Percentiles rank a stretch among this genome's conserved stretches.
These are phyloP conservation scores for Lepidium africanum DNA, from an alignment of 345 rosid genomes.

Conservation along the genomic window DNA sequence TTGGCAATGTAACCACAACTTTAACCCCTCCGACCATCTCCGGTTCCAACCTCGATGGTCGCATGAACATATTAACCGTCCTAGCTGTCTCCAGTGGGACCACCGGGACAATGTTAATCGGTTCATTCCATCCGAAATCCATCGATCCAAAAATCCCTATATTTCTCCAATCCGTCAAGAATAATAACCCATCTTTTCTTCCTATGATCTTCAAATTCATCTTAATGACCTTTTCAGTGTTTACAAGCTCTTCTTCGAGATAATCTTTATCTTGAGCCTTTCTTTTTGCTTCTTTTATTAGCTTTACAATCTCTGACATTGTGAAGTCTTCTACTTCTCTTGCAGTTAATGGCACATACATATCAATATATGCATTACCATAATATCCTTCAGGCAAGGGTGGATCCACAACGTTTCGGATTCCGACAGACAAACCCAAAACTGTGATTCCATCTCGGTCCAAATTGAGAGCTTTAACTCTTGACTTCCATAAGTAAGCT, in stretches of 20 bases:
- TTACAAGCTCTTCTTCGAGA: slow-evolving; percentile 6
- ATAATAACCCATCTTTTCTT: background rate
- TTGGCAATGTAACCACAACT: slow-evolving; percentile 13
- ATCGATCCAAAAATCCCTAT: slow-evolving; percentile 14
- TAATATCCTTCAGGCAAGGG: slow-evolving; percentile 21
- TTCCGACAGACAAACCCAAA: slow-evolving; percentile 7
- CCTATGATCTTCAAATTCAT: background rate
- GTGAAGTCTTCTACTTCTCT: slow-evolving; percentile 3
- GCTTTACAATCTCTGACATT: slow-evolving; percentile 5
- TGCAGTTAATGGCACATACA: slow-evolving; percentile 2
- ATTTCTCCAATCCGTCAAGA: slow-evolving; percentile 16
- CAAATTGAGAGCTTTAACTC: slow-evolving; percentile 12
- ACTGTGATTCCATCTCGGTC: slow-evolving; percentile 13
- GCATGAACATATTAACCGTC: slow-evolving; percentile 2
- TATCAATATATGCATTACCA: slow-evolving; percentile 14
- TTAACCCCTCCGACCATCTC: slow-evolving; percentile 11
- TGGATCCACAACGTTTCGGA: background rate
- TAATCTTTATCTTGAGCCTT: slow-evolving; percentile 1
- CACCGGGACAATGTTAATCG: slow-evolving; percentile 11
- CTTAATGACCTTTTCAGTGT: background rate
- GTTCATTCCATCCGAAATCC: slow-evolving; percentile 26
- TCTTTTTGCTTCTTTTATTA: slow-evolving; percentile 17
- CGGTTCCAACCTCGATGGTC: slow-evolving; percentile 10
- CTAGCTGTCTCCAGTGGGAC: slow-evolving; percentile 2
- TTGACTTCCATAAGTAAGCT: slow-evolving; percentile 17